Conservation (phyloP, 306 rosid species). For the Rosa persica region DNA sequence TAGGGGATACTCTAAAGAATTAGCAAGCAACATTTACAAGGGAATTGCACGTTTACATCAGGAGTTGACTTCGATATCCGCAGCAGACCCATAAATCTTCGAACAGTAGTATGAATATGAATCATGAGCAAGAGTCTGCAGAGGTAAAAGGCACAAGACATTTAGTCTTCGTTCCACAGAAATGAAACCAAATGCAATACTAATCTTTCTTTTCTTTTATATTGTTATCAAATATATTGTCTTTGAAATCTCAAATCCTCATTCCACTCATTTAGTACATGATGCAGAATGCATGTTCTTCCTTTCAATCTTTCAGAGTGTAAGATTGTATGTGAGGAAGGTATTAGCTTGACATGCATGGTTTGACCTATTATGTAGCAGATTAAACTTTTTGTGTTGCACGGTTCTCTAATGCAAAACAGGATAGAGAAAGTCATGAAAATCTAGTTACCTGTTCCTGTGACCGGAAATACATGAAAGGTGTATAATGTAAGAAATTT, state of each 20-base stretch:
- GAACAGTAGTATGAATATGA: slow-evolving; percentile 47
- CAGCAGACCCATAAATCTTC: slow-evolving; percentile 27
- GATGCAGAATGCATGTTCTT: background rate
- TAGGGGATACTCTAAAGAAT: background rate
- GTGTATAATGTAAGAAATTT: slow-evolving; percentile 81
- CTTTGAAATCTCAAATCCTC: background rate
- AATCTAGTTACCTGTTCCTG: slow-evolving; percentile 79
- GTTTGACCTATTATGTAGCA: background rate
- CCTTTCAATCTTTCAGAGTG: background rate
- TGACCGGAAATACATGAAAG: slow-evolving; percentile 95
- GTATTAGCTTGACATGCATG: background rate
- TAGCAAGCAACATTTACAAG: background rate
- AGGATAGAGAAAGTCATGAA: slow-evolving; percentile 7
- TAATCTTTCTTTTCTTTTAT: background rate
- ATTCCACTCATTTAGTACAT: background rate
- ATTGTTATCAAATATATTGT: background rate
- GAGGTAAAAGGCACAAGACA: slow-evolving; percentile 16
- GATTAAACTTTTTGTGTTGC: background rate
- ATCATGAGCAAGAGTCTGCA: slow-evolving; percentile 97
- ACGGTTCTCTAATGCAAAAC: background rate
- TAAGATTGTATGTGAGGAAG: background rate
- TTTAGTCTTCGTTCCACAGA: slow-evolving; percentile 8
- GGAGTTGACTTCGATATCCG: slow-evolving; percentile 26
- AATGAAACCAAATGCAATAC: background rate
- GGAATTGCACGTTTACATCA: slow-evolving; percentile 18